phyloP scores from a whole-genome alignment of 108 stramenopile species.

The Skeletonema grethae region DNA sequence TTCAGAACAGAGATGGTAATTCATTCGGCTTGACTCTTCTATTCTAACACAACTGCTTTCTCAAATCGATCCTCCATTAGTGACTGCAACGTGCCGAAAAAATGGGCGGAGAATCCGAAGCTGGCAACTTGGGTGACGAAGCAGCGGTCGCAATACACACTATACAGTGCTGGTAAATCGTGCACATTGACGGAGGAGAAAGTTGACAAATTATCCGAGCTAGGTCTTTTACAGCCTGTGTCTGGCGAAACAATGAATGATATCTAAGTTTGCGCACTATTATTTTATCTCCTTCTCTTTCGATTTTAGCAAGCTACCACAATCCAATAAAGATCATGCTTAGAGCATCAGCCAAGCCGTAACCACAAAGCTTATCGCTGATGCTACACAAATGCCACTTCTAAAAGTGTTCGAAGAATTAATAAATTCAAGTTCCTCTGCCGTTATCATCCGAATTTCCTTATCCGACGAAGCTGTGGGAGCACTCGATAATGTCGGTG shows the following conservation, averaged over 20 bases:
- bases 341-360: slow-evolving; percentile 1
- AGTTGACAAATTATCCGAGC: not conserved
- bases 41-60: not conserved
- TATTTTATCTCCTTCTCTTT: not conserved
- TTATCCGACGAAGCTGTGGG: not conserved
- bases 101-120: slow-evolving; percentile 24
- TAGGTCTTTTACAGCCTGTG: not conserved
- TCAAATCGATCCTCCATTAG: slow-evolving; percentile 15
- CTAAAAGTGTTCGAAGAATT: not conserved
- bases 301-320: not conserved
- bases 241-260: not conserved
- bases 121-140: slow-evolving; percentile 29
- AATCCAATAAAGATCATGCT: not conserved
- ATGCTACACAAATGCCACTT: not conserved
- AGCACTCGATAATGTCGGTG: not conserved
- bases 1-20: not conserved
- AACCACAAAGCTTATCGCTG: not conserved
- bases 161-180: not conserved
- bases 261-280: not conserved
- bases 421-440: not conserved
- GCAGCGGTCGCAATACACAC: slow-evolving; percentile 15
- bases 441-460: not conserved
- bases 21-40: not conserved
- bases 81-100: slow-evolving; percentile 19
- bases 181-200: not conserved